A percentile compares a stretch with the other conserved stretches of the same genome.
Conservation (phyloP, 805 yeast genomes). For the Metschnikowia lunata region DNA sequence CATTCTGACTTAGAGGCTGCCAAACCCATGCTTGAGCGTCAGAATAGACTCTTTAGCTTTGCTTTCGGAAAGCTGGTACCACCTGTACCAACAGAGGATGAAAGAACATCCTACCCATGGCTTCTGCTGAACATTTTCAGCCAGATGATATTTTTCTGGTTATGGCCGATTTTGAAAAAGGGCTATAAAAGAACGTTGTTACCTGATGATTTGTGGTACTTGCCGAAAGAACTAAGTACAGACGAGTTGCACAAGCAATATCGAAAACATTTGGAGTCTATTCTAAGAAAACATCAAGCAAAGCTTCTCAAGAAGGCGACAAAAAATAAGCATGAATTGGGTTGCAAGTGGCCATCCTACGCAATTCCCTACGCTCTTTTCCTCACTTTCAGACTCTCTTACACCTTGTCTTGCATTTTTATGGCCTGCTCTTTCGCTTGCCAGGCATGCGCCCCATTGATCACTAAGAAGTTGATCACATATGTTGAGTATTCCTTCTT, state of each 20-base stretch:
- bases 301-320: conserved; percentile 16
- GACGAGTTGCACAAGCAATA: conserved; percentile 30
- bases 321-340: neutral
- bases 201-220: conserved; percentile 35
- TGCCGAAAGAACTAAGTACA: conserved; percentile 35
- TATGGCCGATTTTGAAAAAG: conserved; percentile 35
- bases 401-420: conserved; percentile 35
- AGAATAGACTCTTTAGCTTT: conserved; percentile 49
- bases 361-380: conserved; percentile 44
- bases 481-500: conserved; percentile 53
- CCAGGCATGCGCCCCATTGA: conserved; percentile 58
- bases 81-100: conserved; percentile 47
- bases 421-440: conserved; percentile 46
- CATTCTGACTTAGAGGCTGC: conserved; percentile 5
- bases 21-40: conserved; percentile 30
- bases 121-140: conserved; percentile 26
- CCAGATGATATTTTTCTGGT: conserved; percentile 38
- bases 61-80: conserved; percentile 46
- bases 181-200: conserved; percentile 39
- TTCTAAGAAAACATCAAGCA: conserved; percentile 19
- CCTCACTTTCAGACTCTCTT: conserved; percentile 46
- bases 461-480: conserved; percentile 59
- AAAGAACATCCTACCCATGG: conserved; percentile 49
- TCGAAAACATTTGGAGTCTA: conserved; percentile 21
- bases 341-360: conserved; percentile 31